These are phyloP conservation scores for Gonium pectorale DNA, from an alignment of 139 green algal species.

Conservation along the genomic window DNA sequence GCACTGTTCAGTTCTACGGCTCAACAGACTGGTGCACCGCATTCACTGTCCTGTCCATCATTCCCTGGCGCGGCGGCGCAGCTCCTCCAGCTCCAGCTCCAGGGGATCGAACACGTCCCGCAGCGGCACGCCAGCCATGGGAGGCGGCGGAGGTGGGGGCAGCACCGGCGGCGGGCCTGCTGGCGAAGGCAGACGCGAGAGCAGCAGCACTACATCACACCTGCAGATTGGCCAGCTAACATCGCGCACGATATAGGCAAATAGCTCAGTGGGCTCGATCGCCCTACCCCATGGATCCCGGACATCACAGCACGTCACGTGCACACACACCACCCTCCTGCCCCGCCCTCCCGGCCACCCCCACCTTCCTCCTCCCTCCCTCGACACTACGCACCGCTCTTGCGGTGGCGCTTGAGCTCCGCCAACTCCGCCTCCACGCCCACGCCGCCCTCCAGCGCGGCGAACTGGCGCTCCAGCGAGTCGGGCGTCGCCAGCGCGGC, in stretches of 20 bases:
- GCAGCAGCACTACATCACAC: not conserved
- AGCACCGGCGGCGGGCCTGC: not conserved
- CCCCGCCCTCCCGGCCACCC: not conserved
- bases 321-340: not conserved
- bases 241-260: no score
- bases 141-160: not conserved
- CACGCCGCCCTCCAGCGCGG: conserved; percentile 48
- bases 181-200: not conserved
- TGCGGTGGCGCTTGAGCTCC: conserved; percentile 2
- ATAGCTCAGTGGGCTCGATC: not conserved
- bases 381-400: not conserved
- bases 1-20: no score
- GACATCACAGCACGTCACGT: not conserved
- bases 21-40: no score
- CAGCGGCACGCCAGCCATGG: conserved; percentile 11
- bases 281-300: not conserved
- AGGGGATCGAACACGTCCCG: conserved; percentile 34
- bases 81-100: conserved; percentile 45
- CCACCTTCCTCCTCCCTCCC: not conserved
- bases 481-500: conserved; percentile 50
- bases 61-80: conserved; percentile 27
- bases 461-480: conserved; percentile 58
- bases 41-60: not conserved
- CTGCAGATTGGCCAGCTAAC: no score
- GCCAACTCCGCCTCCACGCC: conserved; percentile 29